Conservation (phyloP, 2,329 filamentous ascomycete species). For the Fusarium caatingaense region DNA sequence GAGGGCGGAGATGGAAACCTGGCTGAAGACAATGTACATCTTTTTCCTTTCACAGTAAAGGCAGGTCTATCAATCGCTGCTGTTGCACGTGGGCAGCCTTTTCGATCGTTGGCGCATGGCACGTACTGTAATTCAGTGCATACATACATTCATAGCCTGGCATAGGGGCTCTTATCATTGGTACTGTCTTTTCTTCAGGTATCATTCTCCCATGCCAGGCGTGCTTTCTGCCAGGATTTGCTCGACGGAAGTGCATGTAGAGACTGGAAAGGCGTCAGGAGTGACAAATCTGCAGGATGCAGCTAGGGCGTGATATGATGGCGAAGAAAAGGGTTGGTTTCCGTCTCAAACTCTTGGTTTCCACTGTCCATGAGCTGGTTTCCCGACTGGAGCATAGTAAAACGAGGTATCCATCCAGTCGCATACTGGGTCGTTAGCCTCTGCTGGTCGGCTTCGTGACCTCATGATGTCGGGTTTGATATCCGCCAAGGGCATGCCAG, state of each 20-base stretch:
- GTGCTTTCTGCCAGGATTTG: constrained; percentile 1
- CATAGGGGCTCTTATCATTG: background rate
- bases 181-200: constrained; percentile 4
- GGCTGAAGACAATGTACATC: constrained; percentile 20
- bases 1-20: constrained; percentile 11
- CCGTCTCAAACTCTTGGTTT: constrained; percentile 4
- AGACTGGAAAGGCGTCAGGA: constrained; percentile 1
- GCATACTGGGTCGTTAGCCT: background rate
- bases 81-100: constrained; percentile 29
- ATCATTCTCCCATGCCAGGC: background rate
- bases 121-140: constrained; percentile 15
- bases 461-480: constrained; percentile 6
- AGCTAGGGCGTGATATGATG: background rate
- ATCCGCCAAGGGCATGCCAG: constrained; percentile 13
- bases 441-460: background rate
- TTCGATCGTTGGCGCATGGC: constrained; percentile 26
- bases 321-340: constrained; percentile 4
- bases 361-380: constrained; percentile 6
- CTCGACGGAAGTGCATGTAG: background rate
- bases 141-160: background rate
- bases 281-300: constrained; percentile 20
- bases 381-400: background rate
- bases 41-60: constrained; percentile 26
- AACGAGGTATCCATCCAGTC: constrained; percentile 15
- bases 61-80: constrained; percentile 14